Conservation (phyloP, 2,329 filamentous ascomycete species). For the Fusarium brevicatenulatum region DNA sequence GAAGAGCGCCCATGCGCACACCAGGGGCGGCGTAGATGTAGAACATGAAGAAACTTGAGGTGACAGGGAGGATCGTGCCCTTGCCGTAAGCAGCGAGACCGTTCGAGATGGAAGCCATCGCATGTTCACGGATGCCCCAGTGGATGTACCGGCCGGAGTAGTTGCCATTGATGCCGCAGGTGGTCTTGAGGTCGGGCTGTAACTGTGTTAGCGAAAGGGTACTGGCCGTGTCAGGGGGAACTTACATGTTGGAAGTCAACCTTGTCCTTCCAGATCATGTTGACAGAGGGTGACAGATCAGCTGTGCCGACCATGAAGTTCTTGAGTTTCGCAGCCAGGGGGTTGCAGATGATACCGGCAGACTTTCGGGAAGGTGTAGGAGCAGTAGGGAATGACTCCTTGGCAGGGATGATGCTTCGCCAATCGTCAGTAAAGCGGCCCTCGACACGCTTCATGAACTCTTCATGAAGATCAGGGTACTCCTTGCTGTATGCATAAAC, state of each 20-base stretch:
- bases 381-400: conserved; percentile 55
- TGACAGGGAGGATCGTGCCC: conserved; percentile 66
- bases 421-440: conserved; percentile 61
- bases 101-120: conserved; percentile 67
- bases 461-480: conserved; percentile 60
- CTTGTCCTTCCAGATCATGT: conserved; percentile 66
- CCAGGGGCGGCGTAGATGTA: conserved; percentile 67
- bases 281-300: conserved; percentile 62
- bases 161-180: conserved; percentile 64
- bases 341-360: conserved; percentile 60
- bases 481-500: conserved; percentile 55
- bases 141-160: conserved; percentile 67
- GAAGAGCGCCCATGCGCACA: conserved; percentile 69
- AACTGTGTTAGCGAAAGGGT: background rate
- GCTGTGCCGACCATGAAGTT: conserved; percentile 65
- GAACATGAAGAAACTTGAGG: conserved; percentile 72
- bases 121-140: conserved; percentile 70
- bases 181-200: conserved; percentile 50
- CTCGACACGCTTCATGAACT: conserved; percentile 59
- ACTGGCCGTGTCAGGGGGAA: background rate
- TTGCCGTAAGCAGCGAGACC: conserved; percentile 67
- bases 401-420: conserved; percentile 59
- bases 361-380: conserved; percentile 62
- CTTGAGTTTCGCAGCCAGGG: conserved; percentile 58
- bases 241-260: conserved; percentile 59